Evolutionary conservation across 106 monocot species (phyloP).

Genomic region (Phalaenopsis equestris): DNA sequence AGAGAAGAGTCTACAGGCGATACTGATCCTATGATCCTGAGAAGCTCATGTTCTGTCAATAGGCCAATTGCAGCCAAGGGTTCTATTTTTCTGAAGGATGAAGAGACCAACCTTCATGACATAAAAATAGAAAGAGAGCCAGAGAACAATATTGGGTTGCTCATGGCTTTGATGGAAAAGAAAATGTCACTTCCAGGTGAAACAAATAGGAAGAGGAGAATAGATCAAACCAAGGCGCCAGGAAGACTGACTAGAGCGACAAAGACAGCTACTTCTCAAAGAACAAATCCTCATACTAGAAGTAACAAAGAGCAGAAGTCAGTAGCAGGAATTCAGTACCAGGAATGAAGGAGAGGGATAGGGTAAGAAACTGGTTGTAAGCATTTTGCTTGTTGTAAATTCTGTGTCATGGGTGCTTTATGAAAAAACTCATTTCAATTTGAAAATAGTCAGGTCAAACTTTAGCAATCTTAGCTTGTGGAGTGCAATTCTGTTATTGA

Average conservation of each 20-base stretch:
- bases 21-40: constrained; percentile 37
- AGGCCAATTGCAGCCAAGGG: constrained; percentile 17
- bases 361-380: constrained; percentile 34
- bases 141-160: constrained; percentile 23
- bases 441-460: neutral
- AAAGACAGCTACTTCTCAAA: constrained; percentile 27
- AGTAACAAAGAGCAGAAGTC: constrained; percentile 26
- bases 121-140: constrained; percentile 48
- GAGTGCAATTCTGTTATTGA: neutral
- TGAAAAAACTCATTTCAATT: neutral
- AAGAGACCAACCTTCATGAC: constrained; percentile 50
- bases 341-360: constrained; percentile 35
- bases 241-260: constrained; percentile 36
- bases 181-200: constrained; percentile 19
- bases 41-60: constrained; percentile 37
- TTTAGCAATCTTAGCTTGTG: neutral
- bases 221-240: constrained; percentile 43
- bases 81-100: constrained; percentile 30
- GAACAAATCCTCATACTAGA: constrained; percentile 15
- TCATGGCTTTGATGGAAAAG: constrained; percentile 23
- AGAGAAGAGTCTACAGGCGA: constrained; percentile 26
- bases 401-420: neutral
- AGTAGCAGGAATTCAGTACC: constrained; percentile 12
- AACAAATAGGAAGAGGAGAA: constrained; percentile 22
- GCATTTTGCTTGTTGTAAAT: neutral